Evolutionary conservation across 2,329 filamentous ascomycete genomes (phyloP).

Genomic region (Thelonectria olida): DNA sequence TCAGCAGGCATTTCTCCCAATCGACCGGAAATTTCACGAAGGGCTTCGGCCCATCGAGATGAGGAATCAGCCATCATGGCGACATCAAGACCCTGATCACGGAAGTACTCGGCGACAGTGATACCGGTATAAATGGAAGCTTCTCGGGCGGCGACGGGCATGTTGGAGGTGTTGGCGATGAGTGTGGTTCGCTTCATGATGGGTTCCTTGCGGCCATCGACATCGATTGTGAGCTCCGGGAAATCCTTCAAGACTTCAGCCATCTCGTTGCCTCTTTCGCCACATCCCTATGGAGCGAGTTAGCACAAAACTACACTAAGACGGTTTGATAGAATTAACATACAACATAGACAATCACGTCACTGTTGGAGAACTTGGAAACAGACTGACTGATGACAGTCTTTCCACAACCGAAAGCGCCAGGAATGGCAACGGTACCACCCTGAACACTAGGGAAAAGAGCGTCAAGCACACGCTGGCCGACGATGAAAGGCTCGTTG

Average conservation of each 20-base stretch:
- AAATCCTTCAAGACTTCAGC: constrained; percentile 99
- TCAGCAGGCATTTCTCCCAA: constrained; percentile 99
- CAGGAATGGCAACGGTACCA: constrained; percentile 96
- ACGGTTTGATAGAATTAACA: background rate
- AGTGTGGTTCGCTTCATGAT: constrained; percentile 99
- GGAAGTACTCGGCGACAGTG: constrained; percentile 94
- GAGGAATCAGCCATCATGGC: constrained; percentile 99
- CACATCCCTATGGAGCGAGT: constrained; percentile 58
- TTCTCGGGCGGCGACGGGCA: constrained; percentile 98
- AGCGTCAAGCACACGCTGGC: constrained; percentile 94
- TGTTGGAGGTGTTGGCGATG: constrained; percentile 99
- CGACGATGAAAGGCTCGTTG: constrained; percentile 91
- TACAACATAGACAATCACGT: constrained; percentile 93
- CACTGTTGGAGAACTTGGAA: constrained; percentile 99
- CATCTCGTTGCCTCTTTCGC: constrained; percentile 99
- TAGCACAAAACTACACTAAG: too few species aligned
- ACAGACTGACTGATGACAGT: constrained; percentile 98
- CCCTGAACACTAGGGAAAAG: constrained; percentile 97
- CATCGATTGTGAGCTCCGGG: constrained; percentile 94
- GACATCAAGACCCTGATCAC: constrained; percentile 95
- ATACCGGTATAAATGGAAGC: constrained; percentile 99
- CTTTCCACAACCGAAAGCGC: constrained; percentile 98
- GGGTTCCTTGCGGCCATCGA: constrained; percentile 93
- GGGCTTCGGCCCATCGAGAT: constrained; percentile 97
- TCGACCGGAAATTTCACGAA: constrained; percentile 98